phyloP scores from a whole-genome alignment of 1,284 basidiomycete genomes.

The Dichomitus squalens region DNA sequence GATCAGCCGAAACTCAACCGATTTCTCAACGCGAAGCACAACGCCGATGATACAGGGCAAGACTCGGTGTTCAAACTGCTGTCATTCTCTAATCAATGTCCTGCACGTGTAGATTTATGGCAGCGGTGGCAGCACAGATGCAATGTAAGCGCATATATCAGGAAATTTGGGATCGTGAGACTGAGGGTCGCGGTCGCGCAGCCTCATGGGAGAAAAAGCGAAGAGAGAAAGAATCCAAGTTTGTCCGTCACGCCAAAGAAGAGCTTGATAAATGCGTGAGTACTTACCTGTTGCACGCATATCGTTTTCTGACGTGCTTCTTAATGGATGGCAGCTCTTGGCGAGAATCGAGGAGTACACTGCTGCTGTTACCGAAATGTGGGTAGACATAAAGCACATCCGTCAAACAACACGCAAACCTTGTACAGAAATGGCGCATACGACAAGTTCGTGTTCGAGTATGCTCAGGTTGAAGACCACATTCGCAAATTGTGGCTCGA shows the following conservation, averaged over 20 bases:
- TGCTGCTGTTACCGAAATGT: constrained; percentile 26
- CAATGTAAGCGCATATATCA: constrained; percentile 27
- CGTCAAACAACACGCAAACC: background rate
- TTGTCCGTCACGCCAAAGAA: constrained; percentile 30
- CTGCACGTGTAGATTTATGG: constrained; percentile 24
- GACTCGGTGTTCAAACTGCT: background rate
- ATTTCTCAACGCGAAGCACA: too few relatives aligned
- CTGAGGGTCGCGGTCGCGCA: constrained; percentile 10
- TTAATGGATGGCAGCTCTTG: constrained; percentile 18
- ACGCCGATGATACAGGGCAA: constrained; percentile 25
- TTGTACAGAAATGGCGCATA: constrained; percentile 24
- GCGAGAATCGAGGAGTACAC: constrained; percentile 20
- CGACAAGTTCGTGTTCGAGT: constrained; percentile 31
- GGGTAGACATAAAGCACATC: background rate
- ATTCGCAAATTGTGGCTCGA: constrained; percentile 30
- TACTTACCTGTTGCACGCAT: background rate
- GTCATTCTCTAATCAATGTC: background rate
- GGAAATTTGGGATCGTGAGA: background rate
- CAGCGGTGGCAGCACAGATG: constrained; percentile 31
- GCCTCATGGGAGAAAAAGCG: constrained; percentile 44
- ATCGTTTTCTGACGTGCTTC: too few relatives aligned
- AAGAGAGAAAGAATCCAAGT: constrained; percentile 36
- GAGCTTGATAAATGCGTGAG: constrained; percentile 36
- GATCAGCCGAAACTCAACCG: too few relatives aligned
- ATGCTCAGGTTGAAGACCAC: constrained; percentile 28